Conservation (phyloP, 2,329 filamentous ascomycete genomes). For the Penicillium sp. region DNA sequence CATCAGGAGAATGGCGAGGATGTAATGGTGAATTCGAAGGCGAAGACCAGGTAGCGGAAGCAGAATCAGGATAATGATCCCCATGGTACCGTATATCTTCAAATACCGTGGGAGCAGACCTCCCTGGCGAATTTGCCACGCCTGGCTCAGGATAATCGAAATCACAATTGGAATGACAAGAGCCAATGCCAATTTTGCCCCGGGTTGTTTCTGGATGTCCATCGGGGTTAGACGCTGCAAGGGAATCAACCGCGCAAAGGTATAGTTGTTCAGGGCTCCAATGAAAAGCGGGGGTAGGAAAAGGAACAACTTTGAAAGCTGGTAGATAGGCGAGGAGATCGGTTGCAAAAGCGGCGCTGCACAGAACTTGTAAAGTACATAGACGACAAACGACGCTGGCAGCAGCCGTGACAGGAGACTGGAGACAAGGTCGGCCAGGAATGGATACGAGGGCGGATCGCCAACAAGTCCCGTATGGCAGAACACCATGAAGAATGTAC, state of each 20-base stretch:
- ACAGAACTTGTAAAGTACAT: conserved; percentile 79
- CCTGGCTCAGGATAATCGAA: conserved; percentile 61
- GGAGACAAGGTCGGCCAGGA: conserved; percentile 64
- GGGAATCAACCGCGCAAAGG: conserved; percentile 76
- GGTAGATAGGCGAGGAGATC: conserved; percentile 53
- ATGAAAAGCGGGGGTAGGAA: conserved; percentile 90
- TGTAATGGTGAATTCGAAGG: conserved; percentile 89
- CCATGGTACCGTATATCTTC: conserved; percentile 64
- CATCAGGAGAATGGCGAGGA: conserved; percentile 74
- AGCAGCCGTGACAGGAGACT: conserved; percentile 71
- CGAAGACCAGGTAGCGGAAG: conserved; percentile 66
- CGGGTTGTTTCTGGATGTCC: conserved; percentile 80
- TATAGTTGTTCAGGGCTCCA: conserved; percentile 87
- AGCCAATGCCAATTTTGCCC: conserved; percentile 71
- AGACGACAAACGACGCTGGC: conserved; percentile 76
- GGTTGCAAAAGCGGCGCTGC: conserved; percentile 61
- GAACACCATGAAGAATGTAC: conserved; percentile 71
- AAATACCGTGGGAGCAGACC: conserved; percentile 70
- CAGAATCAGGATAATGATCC: conserved; percentile 58
- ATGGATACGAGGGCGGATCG: conserved; percentile 64
- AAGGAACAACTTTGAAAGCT: conserved; percentile 79
- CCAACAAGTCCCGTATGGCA: conserved; percentile 83
- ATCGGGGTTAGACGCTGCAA: conserved; percentile 85
- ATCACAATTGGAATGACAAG: conserved; percentile 65
- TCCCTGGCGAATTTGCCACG: conserved; percentile 78